Evolutionary conservation across 2,329 filamentous ascomycete genomes (phyloP), one percentile per base, ranked within the genome.

Genomic region (Periconia digitata): DNA sequence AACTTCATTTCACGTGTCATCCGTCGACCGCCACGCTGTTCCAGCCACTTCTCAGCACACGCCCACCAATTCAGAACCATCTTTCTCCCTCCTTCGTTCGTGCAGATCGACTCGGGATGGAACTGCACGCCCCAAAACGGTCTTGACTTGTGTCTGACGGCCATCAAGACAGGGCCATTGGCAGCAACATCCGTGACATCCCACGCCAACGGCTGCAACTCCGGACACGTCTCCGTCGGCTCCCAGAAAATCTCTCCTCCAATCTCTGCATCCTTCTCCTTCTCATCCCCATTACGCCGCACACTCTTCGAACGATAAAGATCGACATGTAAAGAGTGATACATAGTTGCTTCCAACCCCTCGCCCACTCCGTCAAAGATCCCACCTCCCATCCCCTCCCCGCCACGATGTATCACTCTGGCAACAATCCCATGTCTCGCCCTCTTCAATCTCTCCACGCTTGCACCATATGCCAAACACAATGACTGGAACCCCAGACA

Each of bases 101-200:
- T 92, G 67, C 89, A 94, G 8, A 89, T 81, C 0, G 89, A 92
- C 69, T 95, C 90, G 0, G 90, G 90, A 63, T 95, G 90, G 61
- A 91, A 95, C 64, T 95, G 90, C 23, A 95, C 76, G 0, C 87
- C 90, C 84, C 86, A 92, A 53, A 90, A 86, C 0, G 90, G 90
- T 53, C 81, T 84, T 1, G 46, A 60, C 20, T 64, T 72, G 67
- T 94, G 89, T 50, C 78, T 80, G 16, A 85, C 83, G 0, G 80
- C 87, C 88, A 94, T 92, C 21, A 92, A 68, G 6, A 89, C 73
- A 16, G 66, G 56, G 1, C 72, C 76, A 54, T 82, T 82, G 1
- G 44, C 37, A 6, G 50, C 45, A n/a, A n/a, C n/a, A 44, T 72
- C 67, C 47, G 63, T 66, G 5, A 68, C 42, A 48, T 72, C 70